A percentile compares a stretch with the other conserved stretches of the same genome.
phyloP scores from a whole-genome alignment of 192 early-diverging fungal genomes.

The Ambispora gerdemannii region DNA sequence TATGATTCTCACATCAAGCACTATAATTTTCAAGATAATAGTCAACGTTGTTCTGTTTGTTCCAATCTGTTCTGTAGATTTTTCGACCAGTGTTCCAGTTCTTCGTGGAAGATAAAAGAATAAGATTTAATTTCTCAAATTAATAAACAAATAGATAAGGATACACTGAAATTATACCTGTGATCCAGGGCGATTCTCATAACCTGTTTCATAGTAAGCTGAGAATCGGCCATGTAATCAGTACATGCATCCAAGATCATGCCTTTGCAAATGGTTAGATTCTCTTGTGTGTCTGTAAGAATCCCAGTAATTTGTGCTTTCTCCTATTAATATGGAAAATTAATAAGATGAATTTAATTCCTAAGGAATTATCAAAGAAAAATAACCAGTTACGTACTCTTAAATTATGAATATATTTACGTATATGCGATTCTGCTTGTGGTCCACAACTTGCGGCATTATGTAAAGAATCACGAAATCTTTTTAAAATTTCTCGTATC shows the following conservation, averaged over 20 bases:
- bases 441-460: neutral
- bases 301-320: neutral
- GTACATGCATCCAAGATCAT: conserved; percentile 14
- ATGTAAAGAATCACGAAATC: neutral
- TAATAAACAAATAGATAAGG: neutral
- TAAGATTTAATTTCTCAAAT: neutral
- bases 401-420: neutral
- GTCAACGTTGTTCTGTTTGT: neutral
- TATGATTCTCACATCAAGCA: conserved; percentile 13
- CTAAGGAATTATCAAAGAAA: neutral
- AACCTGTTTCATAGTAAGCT: conserved; percentile 11
- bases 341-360: neutral
- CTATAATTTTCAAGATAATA: neutral
- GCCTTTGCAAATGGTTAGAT: conserved; percentile 12
- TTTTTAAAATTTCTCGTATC: conserved; percentile 1
- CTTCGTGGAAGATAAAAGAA: no score
- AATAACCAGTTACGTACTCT: neutral
- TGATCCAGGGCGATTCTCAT: neutral
- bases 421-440: no score
- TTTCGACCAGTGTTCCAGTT: neutral
- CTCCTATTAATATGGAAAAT: conserved; percentile 8
- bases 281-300: conserved; percentile 15
- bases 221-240: neutral
- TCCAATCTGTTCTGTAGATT: neutral
- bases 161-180: neutral